These are phyloP conservation scores for Chlorella sp. DNA, from an alignment of 139 green algal species.

Conservation along the genomic window DNA sequence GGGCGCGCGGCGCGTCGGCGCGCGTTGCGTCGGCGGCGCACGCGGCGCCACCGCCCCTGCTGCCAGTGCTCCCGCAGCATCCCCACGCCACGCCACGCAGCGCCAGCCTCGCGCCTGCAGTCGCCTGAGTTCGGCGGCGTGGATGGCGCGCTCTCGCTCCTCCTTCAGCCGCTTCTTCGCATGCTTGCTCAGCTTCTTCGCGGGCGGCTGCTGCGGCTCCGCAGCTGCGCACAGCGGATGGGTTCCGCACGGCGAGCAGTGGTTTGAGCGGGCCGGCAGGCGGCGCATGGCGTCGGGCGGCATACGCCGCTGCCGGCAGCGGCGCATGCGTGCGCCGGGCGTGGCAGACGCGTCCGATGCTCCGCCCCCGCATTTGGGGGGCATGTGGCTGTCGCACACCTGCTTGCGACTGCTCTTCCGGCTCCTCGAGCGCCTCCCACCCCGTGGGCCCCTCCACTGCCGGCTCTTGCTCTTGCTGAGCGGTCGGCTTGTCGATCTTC, in stretches of 20 bases:
- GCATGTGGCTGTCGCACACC: background rate
- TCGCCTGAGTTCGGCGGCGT: slow-evolving; percentile 55
- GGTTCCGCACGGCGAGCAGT: too few relatives aligned
- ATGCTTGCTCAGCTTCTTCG: slow-evolving; percentile 52
- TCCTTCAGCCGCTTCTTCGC: slow-evolving; percentile 61
- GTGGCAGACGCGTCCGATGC: background rate
- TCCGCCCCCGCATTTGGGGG: background rate
- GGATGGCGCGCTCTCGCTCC: slow-evolving; percentile 62
- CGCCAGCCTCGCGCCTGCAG: slow-evolving; percentile 37
- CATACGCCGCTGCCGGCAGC: slow-evolving; percentile 1
- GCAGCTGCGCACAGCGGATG: background rate
- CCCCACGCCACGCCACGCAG: too few relatives aligned
- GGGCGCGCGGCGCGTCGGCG: too few relatives aligned
- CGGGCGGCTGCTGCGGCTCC: slow-evolving; percentile 20
- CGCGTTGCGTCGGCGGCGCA: too few relatives aligned
- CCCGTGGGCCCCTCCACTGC: slow-evolving; percentile 8
- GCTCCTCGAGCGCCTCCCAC: slow-evolving; percentile 27
- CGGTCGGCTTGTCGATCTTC: background rate
- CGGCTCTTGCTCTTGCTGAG: background rate
- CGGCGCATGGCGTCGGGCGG: background rate
- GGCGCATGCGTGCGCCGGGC: background rate
- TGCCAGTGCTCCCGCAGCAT: too few relatives aligned
- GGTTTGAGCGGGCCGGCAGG: background rate
- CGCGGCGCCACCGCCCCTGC: too few relatives aligned
- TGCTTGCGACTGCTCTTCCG: slow-evolving; percentile 25